Evolutionary conservation across 2,329 filamentous ascomycete genomes (phyloP).

Genomic region (Fusarium sulawesiense): DNA sequence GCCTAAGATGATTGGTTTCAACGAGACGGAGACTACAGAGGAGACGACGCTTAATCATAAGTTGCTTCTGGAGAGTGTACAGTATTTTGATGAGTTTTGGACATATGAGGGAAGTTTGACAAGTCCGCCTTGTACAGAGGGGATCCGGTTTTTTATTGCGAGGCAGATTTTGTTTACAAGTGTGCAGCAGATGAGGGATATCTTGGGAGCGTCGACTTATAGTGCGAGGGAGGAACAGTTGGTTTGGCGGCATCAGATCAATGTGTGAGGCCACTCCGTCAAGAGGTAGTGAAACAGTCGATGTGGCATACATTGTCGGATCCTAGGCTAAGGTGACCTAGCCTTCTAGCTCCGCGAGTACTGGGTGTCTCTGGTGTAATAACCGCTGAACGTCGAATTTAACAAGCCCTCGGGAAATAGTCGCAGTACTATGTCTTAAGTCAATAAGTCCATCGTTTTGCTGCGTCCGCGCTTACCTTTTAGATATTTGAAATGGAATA

Average conservation of each 20-base stretch:
- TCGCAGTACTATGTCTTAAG: too few relatives aligned
- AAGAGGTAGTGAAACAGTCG: too few relatives aligned
- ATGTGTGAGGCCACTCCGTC: too few relatives aligned
- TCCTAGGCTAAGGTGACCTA: too few relatives aligned
- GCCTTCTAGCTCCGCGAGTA: too few relatives aligned
- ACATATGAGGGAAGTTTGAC: slow-evolving; percentile 39
- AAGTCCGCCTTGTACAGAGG: slow-evolving; percentile 32
- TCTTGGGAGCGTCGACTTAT: slow-evolving; percentile 34
- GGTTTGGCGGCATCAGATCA: slow-evolving; percentile 36
- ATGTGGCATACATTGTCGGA: too few relatives aligned
- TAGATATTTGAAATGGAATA: too few relatives aligned
- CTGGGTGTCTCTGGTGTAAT: too few relatives aligned
- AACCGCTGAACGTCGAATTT: too few relatives aligned
- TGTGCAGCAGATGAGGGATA: slow-evolving; percentile 34
- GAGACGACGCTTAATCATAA: slow-evolving; percentile 11
- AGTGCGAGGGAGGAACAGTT: slow-evolving; percentile 35
- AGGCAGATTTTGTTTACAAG: slow-evolving; percentile 35
- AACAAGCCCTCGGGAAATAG: too few relatives aligned
- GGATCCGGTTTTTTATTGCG: slow-evolving; percentile 33
- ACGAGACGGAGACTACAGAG: slow-evolving; percentile 10
- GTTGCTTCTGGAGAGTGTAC: slow-evolving; percentile 19
- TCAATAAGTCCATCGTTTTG: too few relatives aligned
- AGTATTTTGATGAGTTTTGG: slow-evolving; percentile 39
- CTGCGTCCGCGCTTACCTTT: too few relatives aligned
- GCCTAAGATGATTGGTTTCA: slow-evolving; percentile 28